Evolutionary conservation across 768 basidiomycete species (phyloP), one percentile per base, ranked within the genome.

Genomic region (Mycena capillaripes): DNA sequence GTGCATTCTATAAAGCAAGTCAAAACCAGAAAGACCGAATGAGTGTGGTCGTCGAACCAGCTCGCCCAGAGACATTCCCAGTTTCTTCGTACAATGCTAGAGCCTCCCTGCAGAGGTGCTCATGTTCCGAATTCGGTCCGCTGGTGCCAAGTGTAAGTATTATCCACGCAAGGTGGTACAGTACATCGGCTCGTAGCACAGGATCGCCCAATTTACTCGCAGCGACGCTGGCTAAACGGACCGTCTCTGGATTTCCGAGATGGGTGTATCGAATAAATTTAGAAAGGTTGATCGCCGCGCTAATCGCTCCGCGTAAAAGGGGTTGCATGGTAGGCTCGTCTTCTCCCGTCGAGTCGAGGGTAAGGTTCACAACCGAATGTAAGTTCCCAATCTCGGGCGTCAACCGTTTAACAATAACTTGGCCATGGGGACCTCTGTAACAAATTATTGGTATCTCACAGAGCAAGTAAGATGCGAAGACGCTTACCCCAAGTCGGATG

Each of bases 221-320:
- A 27, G 64, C 69, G 2, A 61, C 30, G 21, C 66, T 48, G 17
- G 75, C 75, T 3, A 67, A 25, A 27, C 60, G 55, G 17, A 76
- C 38, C 3, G 69, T 76, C 34, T 74, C 75, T 16, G 62, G 57
- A 57, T 66, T 75, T n/a, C 76, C 76, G 5, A 76, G 48, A 52
- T 64, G 40, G 10, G 76, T 76, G 38, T 76, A 76, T 14, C 73
- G 66, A 32, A 62, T 55, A n/a, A 76, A 72, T 56, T 70, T 75
- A 29, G 73, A 72, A n/a, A 76, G 66, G 50, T 75, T 71, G 21
- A 76, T 74, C 17, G 76, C 73, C 6, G 73, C 73, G 5, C 44
- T 42, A 30, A 75, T 71, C 4, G 71, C 76, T 14, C 70, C 68
- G 10, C 68, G 76, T 48, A 76, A 40, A 46, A 72, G 58, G 19